Percentiles rank a stretch among this genome's conserved stretches.
Conservation (phyloP, 164 flowering plant species). For the Sedum album region DNA sequence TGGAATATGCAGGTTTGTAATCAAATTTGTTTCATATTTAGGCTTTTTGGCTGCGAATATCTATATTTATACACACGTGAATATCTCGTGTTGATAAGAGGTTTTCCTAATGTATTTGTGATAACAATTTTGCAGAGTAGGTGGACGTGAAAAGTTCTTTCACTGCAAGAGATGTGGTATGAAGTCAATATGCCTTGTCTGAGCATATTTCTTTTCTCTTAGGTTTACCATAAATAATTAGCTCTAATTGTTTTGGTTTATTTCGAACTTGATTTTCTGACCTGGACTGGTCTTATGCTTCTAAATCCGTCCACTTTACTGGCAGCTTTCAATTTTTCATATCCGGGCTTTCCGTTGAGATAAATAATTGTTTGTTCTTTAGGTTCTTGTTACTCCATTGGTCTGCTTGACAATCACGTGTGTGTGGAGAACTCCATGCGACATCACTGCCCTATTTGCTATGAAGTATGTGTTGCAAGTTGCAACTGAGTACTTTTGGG, state of each 20-base stretch:
- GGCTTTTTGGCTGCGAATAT: background rate
- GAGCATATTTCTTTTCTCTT: background rate
- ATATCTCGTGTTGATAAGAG: too few species aligned
- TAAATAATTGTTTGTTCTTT: background rate
- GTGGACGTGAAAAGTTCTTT: slow-evolving; percentile 51
- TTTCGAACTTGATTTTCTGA: background rate
- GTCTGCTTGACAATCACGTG: slow-evolving; percentile 24
- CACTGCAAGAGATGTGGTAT: slow-evolving; percentile 9
- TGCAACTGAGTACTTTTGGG: background rate
- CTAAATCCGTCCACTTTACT: background rate
- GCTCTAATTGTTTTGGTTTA: background rate
- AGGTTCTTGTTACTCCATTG: slow-evolving; percentile 29
- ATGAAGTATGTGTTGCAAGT: slow-evolving; percentile 51
- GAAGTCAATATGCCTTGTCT: background rate
- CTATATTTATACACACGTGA: too few species aligned
- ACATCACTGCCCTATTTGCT: slow-evolving; percentile 57
- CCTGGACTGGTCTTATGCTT: background rate
- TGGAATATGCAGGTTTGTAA: slow-evolving; percentile 83
- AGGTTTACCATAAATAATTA: background rate
- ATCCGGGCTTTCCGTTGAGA: background rate
- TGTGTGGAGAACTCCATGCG: slow-evolving; percentile 36
- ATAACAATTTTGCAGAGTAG: slow-evolving; percentile 44
- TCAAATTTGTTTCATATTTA: background rate
- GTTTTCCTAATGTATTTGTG: background rate
- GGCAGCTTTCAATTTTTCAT: background rate